Evolutionary conservation across 306 rosid species (phyloP).

Genomic region (Arachis hypogaea): DNA sequence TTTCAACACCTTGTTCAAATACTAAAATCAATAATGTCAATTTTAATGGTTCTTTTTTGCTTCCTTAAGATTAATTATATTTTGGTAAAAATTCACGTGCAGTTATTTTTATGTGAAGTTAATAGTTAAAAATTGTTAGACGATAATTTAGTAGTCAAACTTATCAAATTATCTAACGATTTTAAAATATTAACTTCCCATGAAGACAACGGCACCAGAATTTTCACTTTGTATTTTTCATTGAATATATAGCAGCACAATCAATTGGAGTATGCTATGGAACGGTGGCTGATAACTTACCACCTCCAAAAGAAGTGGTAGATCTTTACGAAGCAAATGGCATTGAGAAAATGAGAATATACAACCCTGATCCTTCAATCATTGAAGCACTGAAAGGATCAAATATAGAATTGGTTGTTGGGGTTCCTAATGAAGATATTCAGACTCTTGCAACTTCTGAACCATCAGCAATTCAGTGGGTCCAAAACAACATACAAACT

Average conservation of each 20-base stretch:
- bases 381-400: slow-evolving; percentile 54
- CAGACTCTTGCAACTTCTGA: slow-evolving; percentile 34
- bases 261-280: slow-evolving; percentile 57
- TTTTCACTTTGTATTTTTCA: background rate
- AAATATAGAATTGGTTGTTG: slow-evolving; percentile 54
- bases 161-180: too few species aligned
- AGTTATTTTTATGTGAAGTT: too few species aligned
- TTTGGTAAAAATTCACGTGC: too few species aligned
- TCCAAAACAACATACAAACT: slow-evolving; percentile 35
- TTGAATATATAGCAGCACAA: slow-evolving; percentile 30
- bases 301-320: slow-evolving; percentile 42
- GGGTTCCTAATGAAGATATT: slow-evolving; percentile 31
- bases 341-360: slow-evolving; percentile 49
- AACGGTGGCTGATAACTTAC: slow-evolving; percentile 30
- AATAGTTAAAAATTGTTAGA: background rate
- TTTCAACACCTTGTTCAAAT: background rate
- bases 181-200: too few species aligned
- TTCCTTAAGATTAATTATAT: background rate
- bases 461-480: slow-evolving; percentile 44
- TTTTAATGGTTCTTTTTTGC: too few species aligned
- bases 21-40: background rate
- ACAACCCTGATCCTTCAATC: slow-evolving; percentile 41
- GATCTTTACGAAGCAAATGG: slow-evolving; percentile 42
- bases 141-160: too few species aligned
- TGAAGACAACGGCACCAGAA: too few species aligned